Evolutionary conservation across 2,329 filamentous ascomycete species (phyloP).

Genomic region (Endoconidiophora laricicola): DNA sequence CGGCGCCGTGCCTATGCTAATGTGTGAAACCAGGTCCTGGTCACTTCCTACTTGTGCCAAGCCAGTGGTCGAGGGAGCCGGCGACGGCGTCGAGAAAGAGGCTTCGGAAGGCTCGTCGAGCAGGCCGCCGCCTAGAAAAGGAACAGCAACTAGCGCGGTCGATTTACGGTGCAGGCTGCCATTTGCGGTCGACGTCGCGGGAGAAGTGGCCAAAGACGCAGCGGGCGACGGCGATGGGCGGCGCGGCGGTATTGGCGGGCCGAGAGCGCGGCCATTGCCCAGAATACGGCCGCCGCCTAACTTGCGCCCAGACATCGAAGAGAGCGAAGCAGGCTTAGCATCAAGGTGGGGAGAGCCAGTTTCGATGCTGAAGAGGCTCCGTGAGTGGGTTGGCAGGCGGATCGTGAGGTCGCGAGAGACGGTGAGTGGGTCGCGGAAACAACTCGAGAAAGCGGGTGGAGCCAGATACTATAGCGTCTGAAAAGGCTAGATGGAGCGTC

Average conservation of each 20-base stretch:
- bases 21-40: constrained; percentile 67
- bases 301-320: constrained; percentile 61
- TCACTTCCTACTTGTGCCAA: constrained; percentile 43
- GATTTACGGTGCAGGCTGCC: background rate
- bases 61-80: constrained; percentile 42
- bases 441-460: too few relatives aligned
- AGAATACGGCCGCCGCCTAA: constrained; percentile 84
- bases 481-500: too few relatives aligned
- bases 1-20: constrained; percentile 47
- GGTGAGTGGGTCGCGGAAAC: too few relatives aligned
- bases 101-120: constrained; percentile 1
- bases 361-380: too few relatives aligned
- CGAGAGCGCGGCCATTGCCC: constrained; percentile 70
- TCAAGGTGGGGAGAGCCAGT: too few relatives aligned
- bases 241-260: constrained; percentile 32
- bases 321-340: too few relatives aligned
- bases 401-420: too few relatives aligned
- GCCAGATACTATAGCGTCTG: too few relatives aligned
- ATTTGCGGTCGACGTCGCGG: constrained; percentile 2
- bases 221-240: constrained; percentile 22
- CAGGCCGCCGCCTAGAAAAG: background rate
- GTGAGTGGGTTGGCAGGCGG: too few relatives aligned
- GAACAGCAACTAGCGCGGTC: background rate
- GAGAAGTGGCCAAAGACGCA: constrained; percentile 18
- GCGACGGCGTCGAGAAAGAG: constrained; percentile 43